Evolutionary conservation across 2,329 filamentous ascomycete genomes (phyloP).

Genomic region (Botryotinia narcissicola): DNA sequence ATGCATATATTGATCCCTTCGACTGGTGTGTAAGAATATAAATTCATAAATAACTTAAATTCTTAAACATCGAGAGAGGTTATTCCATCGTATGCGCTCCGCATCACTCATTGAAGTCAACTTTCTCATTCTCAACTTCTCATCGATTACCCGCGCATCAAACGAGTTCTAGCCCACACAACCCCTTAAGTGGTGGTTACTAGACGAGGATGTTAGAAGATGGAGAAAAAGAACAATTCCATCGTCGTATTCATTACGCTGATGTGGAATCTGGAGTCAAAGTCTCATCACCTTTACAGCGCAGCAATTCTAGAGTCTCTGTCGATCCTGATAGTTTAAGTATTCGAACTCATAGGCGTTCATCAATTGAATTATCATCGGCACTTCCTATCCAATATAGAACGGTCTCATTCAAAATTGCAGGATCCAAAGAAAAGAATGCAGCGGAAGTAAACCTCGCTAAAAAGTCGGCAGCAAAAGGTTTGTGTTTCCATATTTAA

Average conservation of each 20-base stretch:
- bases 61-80: not conserved
- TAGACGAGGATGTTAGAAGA: not conserved
- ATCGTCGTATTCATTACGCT: not conserved
- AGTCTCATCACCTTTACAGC: not conserved
- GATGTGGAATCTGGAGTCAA: not conserved
- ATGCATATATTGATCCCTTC: not conserved
- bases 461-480: conserved; percentile 46
- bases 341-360: not conserved
- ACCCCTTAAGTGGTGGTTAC: not conserved
- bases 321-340: not conserved
- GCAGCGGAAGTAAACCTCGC: conserved; percentile 42
- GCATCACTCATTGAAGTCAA: too few relatives aligned
- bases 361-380: conserved; percentile 41
- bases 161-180: not conserved
- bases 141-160: not conserved
- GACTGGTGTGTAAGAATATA: not conserved
- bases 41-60: not conserved
- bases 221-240: not conserved
- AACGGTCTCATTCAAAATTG: conserved; percentile 54
- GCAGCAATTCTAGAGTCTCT: not conserved
- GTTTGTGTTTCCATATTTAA: conserved; percentile 31
- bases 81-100: not conserved
- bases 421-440: conserved; percentile 50
- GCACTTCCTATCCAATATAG: conserved; percentile 52
- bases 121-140: not conserved